Conservation (phyloP, 2,329 filamentous ascomycete genomes). For the Aspergillus novoparasiticus region DNA sequence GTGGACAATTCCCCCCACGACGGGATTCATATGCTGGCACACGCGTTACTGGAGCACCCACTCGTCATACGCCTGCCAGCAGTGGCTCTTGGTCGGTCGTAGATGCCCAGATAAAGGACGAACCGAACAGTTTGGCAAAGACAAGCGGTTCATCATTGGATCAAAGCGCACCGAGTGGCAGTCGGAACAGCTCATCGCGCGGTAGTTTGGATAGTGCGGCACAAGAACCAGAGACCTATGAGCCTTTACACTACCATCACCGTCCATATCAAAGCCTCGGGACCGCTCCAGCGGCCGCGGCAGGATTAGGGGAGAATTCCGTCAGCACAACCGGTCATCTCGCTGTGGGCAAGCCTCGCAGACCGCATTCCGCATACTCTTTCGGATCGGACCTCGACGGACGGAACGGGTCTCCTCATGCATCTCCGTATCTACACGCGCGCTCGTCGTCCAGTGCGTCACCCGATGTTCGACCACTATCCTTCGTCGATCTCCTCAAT, state of each 20-base stretch:
- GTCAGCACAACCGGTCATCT: slow-evolving; percentile 63
- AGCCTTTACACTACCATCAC: slow-evolving; percentile 57
- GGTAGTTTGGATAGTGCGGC: slow-evolving; percentile 40
- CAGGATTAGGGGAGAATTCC: slow-evolving; percentile 49
- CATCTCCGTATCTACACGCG: slow-evolving; percentile 51
- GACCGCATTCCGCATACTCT: slow-evolving; percentile 78
- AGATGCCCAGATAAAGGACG: slow-evolving; percentile 30
- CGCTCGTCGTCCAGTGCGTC: slow-evolving; percentile 56
- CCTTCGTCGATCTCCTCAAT: slow-evolving; percentile 65
- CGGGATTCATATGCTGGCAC: slow-evolving; percentile 27
- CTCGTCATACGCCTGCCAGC: slow-evolving; percentile 35
- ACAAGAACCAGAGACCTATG: slow-evolving; percentile 40
- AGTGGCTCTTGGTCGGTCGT: slow-evolving; percentile 41
- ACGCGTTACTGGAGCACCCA: slow-evolving; percentile 14
- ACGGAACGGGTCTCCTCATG: slow-evolving; percentile 57
- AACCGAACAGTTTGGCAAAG: slow-evolving; percentile 19
- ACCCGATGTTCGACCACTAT: slow-evolving; percentile 60
- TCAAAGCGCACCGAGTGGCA: slow-evolving; percentile 24
- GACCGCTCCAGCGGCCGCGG: slow-evolving; percentile 31
- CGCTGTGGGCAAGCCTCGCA: slow-evolving; percentile 58
- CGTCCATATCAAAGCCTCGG: slow-evolving; percentile 45
- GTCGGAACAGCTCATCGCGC: slow-evolving; percentile 36
- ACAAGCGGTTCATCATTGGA: slow-evolving; percentile 30
- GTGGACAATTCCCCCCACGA: slow-evolving; percentile 26
- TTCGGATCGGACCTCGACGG: slow-evolving; percentile 71